Evolutionary conservation across 306 rosid genomes (phyloP).

Genomic region (Begonia loranthoides): DNA sequence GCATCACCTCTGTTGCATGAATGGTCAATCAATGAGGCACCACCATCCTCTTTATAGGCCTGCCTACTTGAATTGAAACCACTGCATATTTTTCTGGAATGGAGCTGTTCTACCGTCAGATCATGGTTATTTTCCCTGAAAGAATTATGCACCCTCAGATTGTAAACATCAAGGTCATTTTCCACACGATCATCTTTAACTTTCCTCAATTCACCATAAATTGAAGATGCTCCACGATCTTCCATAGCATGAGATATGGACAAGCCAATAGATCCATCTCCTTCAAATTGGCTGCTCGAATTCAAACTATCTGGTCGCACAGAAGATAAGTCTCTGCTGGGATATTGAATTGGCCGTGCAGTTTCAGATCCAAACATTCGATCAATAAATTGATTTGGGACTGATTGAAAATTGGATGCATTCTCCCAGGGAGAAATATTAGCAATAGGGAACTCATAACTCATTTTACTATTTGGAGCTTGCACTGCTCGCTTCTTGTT

Average conservation of each 20-base stretch:
- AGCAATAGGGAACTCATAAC: slow-evolving; percentile 37
- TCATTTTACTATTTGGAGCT: slow-evolving; percentile 41
- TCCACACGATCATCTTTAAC: slow-evolving; percentile 39
- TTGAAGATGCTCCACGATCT: slow-evolving; percentile 43
- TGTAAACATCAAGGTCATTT: slow-evolving; percentile 27
- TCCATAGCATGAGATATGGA: slow-evolving; percentile 43
- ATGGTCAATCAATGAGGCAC: slow-evolving; percentile 33
- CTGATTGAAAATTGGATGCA: slow-evolving; percentile 37
- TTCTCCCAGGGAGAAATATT: slow-evolving; percentile 54
- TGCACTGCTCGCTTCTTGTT: slow-evolving; percentile 65
- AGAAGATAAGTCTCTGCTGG: slow-evolving; percentile 36
- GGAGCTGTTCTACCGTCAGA: slow-evolving; percentile 26
- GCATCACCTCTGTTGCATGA: slow-evolving; percentile 34
- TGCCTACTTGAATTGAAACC: slow-evolving; percentile 32
- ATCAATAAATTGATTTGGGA: slow-evolving; percentile 40
- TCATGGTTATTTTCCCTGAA: slow-evolving; percentile 23
- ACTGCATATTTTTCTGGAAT: slow-evolving; percentile 29
- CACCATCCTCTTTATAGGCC: slow-evolving; percentile 33
- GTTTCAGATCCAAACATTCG: slow-evolving; percentile 52
- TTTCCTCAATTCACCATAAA: slow-evolving; percentile 40
- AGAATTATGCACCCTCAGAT: slow-evolving; percentile 12
- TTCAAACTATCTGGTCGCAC: slow-evolving; percentile 35
- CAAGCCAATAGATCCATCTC: slow-evolving; percentile 41
- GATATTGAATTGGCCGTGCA: slow-evolving; percentile 27
- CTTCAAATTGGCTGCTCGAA: slow-evolving; percentile 42